A percentile compares a stretch with the other conserved stretches of the same genome.
These are phyloP conservation scores for Houttuynia cordata DNA, from an alignment of 164 flowering plant species.

Conservation along the genomic window DNA sequence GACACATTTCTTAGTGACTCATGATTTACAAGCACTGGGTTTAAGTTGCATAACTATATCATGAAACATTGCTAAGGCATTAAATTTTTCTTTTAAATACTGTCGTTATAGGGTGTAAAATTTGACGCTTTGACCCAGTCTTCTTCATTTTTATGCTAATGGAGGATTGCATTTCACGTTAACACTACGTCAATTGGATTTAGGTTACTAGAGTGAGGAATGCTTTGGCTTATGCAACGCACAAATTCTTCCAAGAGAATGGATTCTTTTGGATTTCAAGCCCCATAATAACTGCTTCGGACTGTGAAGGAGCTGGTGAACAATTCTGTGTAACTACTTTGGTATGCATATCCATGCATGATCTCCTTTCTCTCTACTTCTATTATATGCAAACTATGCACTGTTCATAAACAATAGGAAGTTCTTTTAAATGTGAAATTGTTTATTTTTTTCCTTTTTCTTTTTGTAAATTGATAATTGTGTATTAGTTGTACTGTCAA, in stretches of 20 bases:
- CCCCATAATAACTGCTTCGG: conserved; percentile 93
- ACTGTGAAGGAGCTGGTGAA: conserved; percentile 99
- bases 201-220: conserved; percentile 95
- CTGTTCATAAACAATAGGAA: neutral
- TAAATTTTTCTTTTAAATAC: too few relatives aligned
- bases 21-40: too few relatives aligned
- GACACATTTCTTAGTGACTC: too few relatives aligned
- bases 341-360: conserved; percentile 38
- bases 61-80: neutral
- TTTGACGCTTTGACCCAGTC: neutral
- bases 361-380: neutral
- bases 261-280: conserved; percentile 95
- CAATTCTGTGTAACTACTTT: conserved; percentile 93
- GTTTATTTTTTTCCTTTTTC: neutral
- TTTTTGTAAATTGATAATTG: neutral
- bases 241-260: conserved; percentile 89
- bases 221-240: conserved; percentile 90
- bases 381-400: too few relatives aligned
- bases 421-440: neutral
- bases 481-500: too few relatives aligned
- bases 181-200: conserved; percentile 8
- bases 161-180: neutral
- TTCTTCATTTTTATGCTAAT: neutral
- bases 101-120: neutral
- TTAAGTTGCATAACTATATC: neutral